phyloP scores from a whole-genome alignment of 345 rosid species.

The Eucalyptus victrix region DNA sequence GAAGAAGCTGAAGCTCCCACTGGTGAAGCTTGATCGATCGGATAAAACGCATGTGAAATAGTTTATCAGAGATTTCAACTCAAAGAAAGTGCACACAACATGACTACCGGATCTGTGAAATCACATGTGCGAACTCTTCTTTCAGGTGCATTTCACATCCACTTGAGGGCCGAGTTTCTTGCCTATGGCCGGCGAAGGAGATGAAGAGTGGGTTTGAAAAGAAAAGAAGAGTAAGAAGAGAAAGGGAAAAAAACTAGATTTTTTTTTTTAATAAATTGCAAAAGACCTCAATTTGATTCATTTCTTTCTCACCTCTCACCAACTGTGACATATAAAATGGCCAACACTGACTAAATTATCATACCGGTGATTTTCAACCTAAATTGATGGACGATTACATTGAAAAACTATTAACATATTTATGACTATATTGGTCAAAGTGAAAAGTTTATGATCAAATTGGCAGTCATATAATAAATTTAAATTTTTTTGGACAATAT shows the following conservation, averaged over 20 bases:
- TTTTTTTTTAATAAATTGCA: neutral
- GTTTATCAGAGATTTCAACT: neutral
- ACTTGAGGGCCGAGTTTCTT: neutral
- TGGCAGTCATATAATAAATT: fast-evolving
- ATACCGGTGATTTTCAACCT: fast-evolving
- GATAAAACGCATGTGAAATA: neutral
- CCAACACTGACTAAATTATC: fast-evolving
- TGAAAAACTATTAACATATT: neutral
- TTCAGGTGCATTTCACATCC: neutral
- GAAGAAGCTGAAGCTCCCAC: neutral
- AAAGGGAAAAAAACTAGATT: neutral
- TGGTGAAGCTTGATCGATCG: neutral
- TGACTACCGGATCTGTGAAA: neutral
- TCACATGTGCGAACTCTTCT: neutral
- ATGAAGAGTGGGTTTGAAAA: neutral
- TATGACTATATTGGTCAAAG: fast-evolving
- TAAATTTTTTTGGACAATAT: neutral
- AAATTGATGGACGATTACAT: neutral
- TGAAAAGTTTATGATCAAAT: neutral
- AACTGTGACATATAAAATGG: fast-evolving
- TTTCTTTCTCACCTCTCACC: neutral
- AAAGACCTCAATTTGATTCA: neutral
- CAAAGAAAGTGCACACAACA: neutral
- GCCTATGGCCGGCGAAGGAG: neutral
- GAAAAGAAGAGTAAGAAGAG: neutral